Percentiles rank a stretch among this genome's conserved stretches.
Conservation (phyloP, 1,284 basidiomycete genomes). For the Macrocybe sp. region DNA sequence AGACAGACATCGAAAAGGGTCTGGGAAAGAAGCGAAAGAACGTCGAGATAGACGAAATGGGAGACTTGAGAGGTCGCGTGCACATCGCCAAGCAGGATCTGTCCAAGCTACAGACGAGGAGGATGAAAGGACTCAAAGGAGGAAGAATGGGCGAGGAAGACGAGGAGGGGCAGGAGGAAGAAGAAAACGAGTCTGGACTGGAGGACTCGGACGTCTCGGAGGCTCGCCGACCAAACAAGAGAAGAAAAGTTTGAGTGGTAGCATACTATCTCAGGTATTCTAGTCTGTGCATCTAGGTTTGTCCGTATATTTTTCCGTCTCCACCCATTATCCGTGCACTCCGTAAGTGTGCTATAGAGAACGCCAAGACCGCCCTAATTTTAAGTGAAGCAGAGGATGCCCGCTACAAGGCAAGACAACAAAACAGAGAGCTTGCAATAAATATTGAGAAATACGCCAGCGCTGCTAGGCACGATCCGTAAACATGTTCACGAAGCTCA, state of each 20-base stretch:
- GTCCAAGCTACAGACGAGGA: conserved; percentile 78
- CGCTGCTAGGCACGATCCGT: no score
- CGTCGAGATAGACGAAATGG: conserved; percentile 97
- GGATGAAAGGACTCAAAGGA: conserved; percentile 86
- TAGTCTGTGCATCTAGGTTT: no score
- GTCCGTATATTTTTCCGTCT: no score
- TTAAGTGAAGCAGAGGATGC: no score
- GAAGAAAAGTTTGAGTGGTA: conserved; percentile 7
- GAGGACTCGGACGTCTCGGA: conserved; percentile 12
- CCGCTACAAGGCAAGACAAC: no score
- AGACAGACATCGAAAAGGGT: conserved; percentile 80
- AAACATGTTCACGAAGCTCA: no score
- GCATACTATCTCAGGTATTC: no score
- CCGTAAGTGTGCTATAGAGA: no score
- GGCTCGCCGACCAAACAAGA: conserved; percentile 16
- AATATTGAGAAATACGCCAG: no score
- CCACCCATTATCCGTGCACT: no score
- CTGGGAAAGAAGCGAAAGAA: conserved; percentile 94
- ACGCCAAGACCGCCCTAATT: no score
- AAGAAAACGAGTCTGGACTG: conserved; percentile 19
- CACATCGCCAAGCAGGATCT: conserved; percentile 93
- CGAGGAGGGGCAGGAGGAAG: conserved; percentile 8
- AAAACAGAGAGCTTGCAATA: no score
- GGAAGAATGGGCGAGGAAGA: conserved; percentile 30
- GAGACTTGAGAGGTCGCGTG: conserved; percentile 87